Base-by-base conservation (phyloP, 1,284 basidiomycete species). In the Ganoderma meredithae region DNA sequence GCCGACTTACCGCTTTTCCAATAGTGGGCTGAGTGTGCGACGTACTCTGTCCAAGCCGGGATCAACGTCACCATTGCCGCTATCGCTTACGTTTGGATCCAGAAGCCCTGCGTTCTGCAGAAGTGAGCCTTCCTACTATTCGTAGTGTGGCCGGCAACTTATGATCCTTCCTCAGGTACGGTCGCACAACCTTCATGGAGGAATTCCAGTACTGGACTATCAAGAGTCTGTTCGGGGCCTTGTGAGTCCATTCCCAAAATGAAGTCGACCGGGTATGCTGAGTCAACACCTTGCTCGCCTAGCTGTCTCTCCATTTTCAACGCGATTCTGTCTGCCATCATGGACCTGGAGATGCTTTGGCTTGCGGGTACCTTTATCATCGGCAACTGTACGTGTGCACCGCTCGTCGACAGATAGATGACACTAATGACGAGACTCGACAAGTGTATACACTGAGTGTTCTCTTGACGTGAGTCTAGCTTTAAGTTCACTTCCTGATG, bases 371-470 rank as follows among this genome's bases (percentile, higher is more conserved):
- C 69, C 41, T 72, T 69, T 41, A 44, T 66, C n/a, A 67, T 72
- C 6, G 69, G 69, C 3, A 72, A 69, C 33, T 47, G 71, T 72
- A 49, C 55, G 71, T 65, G 17, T 31, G 8, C 41, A 1, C 22
- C 17, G 6, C 22, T 39, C 25, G 15, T 25, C 27, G n/a, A 36
- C 13, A 25, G 4, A 27, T 19, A 12, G 3, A 25, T n/a, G 31
- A 31, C 12, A 8, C 25, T 63, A 27, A 63, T 7, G 2, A n/a
- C 17, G 36, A 12, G 2, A 10, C 12, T n/a, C 25, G 3, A 15
- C 13, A 41, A 72, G 71, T 72, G 60, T 68, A 69, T 66, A 72
- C 68, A 7, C 40, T 72, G 36, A 72, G 71, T 39, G 66, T 69
- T 60, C 66, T 72, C 39, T 52, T 70, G 31, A 69, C 55, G 70